A percentile compares a stretch with the other conserved stretches of the same genome.
These are phyloP conservation scores for Echium plantagineum DNA, from an alignment of 257 asterid species.

Conservation along the genomic window DNA sequence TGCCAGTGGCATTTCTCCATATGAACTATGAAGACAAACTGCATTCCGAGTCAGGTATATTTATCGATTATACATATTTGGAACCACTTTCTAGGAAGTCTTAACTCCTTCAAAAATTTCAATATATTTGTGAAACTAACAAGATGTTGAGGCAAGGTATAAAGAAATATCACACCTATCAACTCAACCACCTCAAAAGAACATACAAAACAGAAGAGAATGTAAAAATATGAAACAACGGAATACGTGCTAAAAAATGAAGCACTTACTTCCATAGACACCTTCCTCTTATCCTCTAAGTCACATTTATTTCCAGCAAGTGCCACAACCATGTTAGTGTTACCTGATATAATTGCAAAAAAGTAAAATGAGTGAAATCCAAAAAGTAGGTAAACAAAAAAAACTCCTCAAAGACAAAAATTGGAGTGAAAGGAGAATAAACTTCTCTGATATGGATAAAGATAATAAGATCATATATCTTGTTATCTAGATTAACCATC, in stretches of 20 bases:
- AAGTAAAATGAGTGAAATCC: background rate
- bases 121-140: background rate
- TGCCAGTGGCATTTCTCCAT: no score
- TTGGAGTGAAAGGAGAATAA: background rate
- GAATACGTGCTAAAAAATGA: background rate
- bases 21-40: no score
- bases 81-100: no score
- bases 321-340: constrained; percentile 19
- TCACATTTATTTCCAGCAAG: constrained; percentile 21
- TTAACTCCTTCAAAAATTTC: no score
- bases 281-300: constrained; percentile 12
- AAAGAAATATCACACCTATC: background rate
- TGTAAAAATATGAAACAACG: background rate
- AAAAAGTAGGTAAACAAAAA: no score
- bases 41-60: no score
- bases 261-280: constrained; percentile 11
- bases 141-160: background rate
- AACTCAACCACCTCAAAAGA: no score
- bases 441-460: background rate
- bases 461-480: background rate
- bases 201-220: background rate
- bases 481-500: background rate
- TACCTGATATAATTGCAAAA: constrained; percentile 9
- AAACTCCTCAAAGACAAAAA: background rate
- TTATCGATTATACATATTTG: no score